Evolutionary conservation across 148 eudicot genomes (phyloP), one percentile per base, ranked within the genome.

Genomic region (Amaranthus hypochondriacus): DNA sequence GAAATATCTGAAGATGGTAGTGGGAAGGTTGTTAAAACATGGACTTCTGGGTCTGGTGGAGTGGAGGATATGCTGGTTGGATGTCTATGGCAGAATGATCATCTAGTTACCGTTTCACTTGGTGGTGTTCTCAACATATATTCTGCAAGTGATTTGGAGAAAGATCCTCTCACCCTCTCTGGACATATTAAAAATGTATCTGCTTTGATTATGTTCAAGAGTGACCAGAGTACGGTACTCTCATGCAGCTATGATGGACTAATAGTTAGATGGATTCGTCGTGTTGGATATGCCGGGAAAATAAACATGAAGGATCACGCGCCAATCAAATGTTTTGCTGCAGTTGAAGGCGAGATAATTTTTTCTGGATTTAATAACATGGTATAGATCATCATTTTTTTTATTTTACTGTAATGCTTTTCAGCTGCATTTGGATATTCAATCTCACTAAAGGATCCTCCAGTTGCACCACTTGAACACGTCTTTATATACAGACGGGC

Each of bases 51-150:
- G 75, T 87, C 93, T 63, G 97, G 96, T 73, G 96, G 97, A 73
- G 87, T 90, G 54, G 97, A 92, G 63, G 98, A 92, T 82, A 95
- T 95, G 98, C 76, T 92, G 44, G 97, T 95, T 76, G 98, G 98
- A 78, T 86, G 98, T 81, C 96, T 95, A 67, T 95, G 98, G 98
- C 96, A 86, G 81, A 95, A 95, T 81, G 93, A 92, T 76, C 75
- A 81, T 75, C 76, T 95, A 15, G 86, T 95, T 71, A 88, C 88
- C 63, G 88, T 95, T 80, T 92, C 98, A 77, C 98, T 95, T 71
- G 97, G 96, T 78, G 98, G 98, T 76, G 85, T 86, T 61, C 85
- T 95, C 63, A 80, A 73, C 76, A 39, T 92, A 77, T 95, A 79
- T 83, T 84, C 92, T 56, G 93, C 92, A 48, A 86, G 77, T 82